Evolutionary conservation across 2,329 filamentous ascomycete species (phyloP).

Genomic region (Plenodomus biglobosus): DNA sequence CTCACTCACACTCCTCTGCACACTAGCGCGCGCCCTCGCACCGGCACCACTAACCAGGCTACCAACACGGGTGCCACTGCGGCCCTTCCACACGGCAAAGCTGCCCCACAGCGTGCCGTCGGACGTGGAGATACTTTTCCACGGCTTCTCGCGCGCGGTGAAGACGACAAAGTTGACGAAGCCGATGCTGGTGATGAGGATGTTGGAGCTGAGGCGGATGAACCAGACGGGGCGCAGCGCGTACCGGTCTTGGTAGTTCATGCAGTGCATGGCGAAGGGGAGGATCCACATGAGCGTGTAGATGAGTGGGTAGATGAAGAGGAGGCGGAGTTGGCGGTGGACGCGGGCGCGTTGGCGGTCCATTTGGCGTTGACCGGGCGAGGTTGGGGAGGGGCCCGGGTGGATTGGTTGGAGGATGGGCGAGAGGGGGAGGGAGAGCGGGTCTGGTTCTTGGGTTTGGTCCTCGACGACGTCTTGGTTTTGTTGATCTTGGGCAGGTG

Average conservation of each 20-base stretch:
- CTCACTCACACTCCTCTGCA: background rate
- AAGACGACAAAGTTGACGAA: conserved; percentile 70
- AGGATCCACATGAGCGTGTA: conserved; percentile 73
- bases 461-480: too few relatives aligned
- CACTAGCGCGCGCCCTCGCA: background rate
- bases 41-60: background rate
- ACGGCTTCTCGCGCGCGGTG: conserved; percentile 69
- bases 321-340: conserved; percentile 66
- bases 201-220: conserved; percentile 57
- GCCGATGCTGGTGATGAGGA: conserved; percentile 66
- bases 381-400: background rate
- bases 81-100: conserved; percentile 21
- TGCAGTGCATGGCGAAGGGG: conserved; percentile 67
- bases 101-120: conserved; percentile 48
- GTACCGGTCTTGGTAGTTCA: conserved; percentile 59
- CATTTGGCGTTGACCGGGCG: conserved; percentile 14
- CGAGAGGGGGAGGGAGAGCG: conserved; percentile 1
- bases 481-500: too few relatives aligned
- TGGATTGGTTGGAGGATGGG: conserved; percentile 1
- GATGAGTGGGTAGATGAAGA: conserved; percentile 75
- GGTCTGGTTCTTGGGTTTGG: background rate
- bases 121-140: conserved; percentile 57
- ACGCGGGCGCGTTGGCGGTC: conserved; percentile 56
- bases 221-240: conserved; percentile 57
- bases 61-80: background rate